Evolutionary conservation across 228 moss, liverwort and hornwort species (phyloP).

Genomic region (Sphagnum fallax): DNA sequence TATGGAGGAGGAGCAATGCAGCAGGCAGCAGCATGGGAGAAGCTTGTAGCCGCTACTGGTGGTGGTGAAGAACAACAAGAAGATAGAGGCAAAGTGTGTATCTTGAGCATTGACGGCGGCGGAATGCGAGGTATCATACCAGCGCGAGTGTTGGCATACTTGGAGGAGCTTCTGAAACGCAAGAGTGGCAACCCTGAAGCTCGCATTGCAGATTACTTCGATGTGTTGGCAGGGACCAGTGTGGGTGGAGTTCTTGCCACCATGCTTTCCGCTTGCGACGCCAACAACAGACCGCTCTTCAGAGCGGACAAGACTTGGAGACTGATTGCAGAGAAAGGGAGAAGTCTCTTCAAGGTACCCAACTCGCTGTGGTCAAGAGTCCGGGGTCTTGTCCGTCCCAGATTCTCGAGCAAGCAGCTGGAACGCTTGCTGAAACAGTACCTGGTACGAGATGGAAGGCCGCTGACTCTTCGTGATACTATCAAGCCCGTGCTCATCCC

Average conservation of each 20-base stretch:
- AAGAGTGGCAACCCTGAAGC: conserved; percentile 74
- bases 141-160: conserved; percentile 60
- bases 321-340: conserved; percentile 66
- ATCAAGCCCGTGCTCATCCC: conserved; percentile 86
- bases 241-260: conserved; percentile 81
- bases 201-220: conserved; percentile 80
- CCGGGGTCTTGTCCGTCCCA: conserved; percentile 43
- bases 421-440: conserved; percentile 66
- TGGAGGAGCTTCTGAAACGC: conserved; percentile 59
- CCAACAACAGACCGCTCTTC: conserved; percentile 54
- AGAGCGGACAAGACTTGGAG: conserved; percentile 68
- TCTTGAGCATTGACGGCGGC: conserved; percentile 73
- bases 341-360: conserved; percentile 65
- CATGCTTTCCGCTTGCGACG: conserved; percentile 79
- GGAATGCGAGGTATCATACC: conserved; percentile 96
- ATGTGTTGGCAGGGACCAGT: conserved; percentile 79
- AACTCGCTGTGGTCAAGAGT: conserved; percentile 49
- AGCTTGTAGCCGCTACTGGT: too few relatives aligned
- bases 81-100: conserved; percentile 47
- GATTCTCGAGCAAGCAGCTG: conserved; percentile 69
- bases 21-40: too few relatives aligned
- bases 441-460: conserved; percentile 33
- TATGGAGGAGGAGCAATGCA: too few relatives aligned
- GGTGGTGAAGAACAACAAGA: background rate
- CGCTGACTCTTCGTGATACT: conserved; percentile 76